Evolutionary conservation across 202 grass and related monocot species (phyloP), one percentile per base, ranked within the genome.

Genomic region (Digitaria exilis): DNA sequence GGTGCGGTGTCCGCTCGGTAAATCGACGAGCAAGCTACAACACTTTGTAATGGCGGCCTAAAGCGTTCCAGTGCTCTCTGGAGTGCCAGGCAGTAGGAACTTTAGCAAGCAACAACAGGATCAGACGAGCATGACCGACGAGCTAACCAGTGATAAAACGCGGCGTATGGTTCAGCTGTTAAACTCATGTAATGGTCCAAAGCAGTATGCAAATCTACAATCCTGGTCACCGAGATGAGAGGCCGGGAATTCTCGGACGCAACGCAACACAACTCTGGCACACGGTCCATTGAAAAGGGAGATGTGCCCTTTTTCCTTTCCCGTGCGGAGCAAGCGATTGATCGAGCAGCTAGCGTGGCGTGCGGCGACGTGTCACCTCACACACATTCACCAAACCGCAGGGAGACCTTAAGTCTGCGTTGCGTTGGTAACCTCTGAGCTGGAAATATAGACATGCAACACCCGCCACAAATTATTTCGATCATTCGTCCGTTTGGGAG

Each of bases 311-410:
- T 18, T 7, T 49, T 50, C 2, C 6, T 71, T 10, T 68, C 46
- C 62, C 50, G 77, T 68, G 62, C 35, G 13, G 46, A 67, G 24
- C 31, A 80, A 80, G 77, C 69, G 69, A 69, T 18, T 5, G 48
- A 55, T n/a, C 50, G 46, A 18, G 14, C 61, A 41, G 45, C 7
- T 37, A 6, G 7, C 7, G 35, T 6, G n/a, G n/a, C n/a, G 29
- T 21, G 30, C 63, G 41, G 63, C 51, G 77, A 80, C 77, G 19
- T 39, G 77, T 42, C 48, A 80, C 77, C 77, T 61, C 54, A 68
- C 77, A 48, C 68, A 21, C 56, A 25, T 42, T 69, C 77, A 80
- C 77, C 63, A 68, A 80, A 80, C 46, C 31, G 45, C 54, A 17
- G 14, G 4, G 28, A 48, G 30, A 79, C 76, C 9, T 2, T 24